phyloP scores from a whole-genome alignment of 1,139 yeast species.

The Debaryomyces subglobosus region DNA sequence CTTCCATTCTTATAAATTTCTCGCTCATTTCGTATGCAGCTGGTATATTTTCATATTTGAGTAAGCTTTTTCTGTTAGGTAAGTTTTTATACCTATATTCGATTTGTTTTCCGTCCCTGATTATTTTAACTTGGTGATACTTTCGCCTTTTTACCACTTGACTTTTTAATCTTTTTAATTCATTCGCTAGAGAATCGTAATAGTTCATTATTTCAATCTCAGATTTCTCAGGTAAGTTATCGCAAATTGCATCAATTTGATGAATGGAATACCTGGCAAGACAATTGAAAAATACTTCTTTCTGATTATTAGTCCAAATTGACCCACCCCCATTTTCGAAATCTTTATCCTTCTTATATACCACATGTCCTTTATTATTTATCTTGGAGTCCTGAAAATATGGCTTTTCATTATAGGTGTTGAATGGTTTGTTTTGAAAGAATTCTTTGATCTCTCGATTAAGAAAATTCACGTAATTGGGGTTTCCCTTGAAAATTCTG shows the following conservation, averaged over 20 bases:
- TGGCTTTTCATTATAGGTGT: constrained; percentile 1
- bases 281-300: constrained; percentile 26
- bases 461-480: constrained; percentile 25
- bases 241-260: constrained; percentile 42
- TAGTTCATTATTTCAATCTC: constrained; percentile 49
- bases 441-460: constrained; percentile 24
- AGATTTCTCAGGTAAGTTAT: constrained; percentile 43
- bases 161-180: constrained; percentile 24
- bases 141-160: constrained; percentile 2
- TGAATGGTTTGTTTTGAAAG: constrained; percentile 10
- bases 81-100: constrained; percentile 2
- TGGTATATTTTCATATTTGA: constrained; percentile 32
- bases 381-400: constrained; percentile 14
- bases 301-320: constrained; percentile 26
- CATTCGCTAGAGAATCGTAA: constrained; percentile 40
- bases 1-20: constrained; percentile 51
- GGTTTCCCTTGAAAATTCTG: constrained; percentile 23
- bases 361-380: constrained; percentile 14
- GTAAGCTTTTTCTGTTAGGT: constrained; percentile 4
- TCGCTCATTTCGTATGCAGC: constrained; percentile 56
- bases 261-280: constrained; percentile 55
- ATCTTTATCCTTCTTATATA: constrained; percentile 9
- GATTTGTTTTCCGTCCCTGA: background rate
- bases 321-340: constrained; percentile 9
- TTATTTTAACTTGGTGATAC: background rate